phyloP scores from a whole-genome alignment of 2,329 filamentous ascomycete genomes.

The Aspergillus ustus region DNA sequence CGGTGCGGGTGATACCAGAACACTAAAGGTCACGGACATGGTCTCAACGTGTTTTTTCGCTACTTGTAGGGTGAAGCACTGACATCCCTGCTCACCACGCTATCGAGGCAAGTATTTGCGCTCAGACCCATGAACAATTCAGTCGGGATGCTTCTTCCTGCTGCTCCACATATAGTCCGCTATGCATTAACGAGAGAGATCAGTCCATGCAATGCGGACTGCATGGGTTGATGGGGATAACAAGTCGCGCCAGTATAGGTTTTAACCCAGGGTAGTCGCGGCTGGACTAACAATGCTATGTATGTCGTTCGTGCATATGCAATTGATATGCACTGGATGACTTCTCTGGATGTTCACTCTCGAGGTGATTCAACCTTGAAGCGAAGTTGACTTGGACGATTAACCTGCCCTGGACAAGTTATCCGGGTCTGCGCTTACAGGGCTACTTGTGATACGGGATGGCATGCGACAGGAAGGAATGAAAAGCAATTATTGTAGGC shows the following conservation, averaged over 20 bases:
- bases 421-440: background rate
- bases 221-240: background rate
- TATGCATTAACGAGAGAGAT: background rate
- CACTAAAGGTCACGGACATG: background rate
- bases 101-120: background rate
- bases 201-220: background rate
- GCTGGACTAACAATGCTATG: background rate
- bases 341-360: background rate
- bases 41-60: background rate
- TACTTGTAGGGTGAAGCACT: constrained; percentile 6
- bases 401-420: background rate
- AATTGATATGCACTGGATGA: background rate
- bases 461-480: background rate
- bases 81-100: background rate
- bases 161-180: background rate
- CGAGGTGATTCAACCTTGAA: background rate
- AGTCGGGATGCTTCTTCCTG: background rate
- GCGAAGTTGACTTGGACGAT: too few species aligned
- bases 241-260: background rate
- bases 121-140: background rate
- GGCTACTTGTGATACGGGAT: background rate
- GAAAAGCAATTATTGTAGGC: background rate
- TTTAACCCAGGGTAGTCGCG: background rate
- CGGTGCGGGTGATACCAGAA: background rate
- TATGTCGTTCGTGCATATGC: background rate